Base-by-base conservation (phyloP, 2,329 filamentous ascomycete genomes). In the Colletotrichum navitas region DNA sequence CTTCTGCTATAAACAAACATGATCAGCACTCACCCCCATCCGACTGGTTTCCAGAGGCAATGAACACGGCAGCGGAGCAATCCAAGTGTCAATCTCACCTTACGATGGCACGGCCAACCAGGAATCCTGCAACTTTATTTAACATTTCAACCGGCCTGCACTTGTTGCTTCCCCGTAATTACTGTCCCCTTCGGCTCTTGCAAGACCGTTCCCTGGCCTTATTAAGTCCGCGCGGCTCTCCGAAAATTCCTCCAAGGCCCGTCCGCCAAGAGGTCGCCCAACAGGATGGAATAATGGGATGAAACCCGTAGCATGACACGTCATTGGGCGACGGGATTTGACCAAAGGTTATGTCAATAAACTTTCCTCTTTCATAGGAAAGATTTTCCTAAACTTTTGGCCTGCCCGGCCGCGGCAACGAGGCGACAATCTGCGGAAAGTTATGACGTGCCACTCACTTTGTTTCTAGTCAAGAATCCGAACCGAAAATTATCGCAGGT, bases 71-170 rank as follows among this genome's bases (percentile, higher is more conserved):
- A 36, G 21, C 60, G 14, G 59, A 51, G 11, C 16, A 52, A 16
- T 39, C 34, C 45, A n/a, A 51, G 59, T 11, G 41, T 14, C n/a
- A 34, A 8, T 52, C 16, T 52, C 34, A 43, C 7, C 10, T 8
- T 24, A 16, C 26, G n/a, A 41, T 54, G 21, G 24, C n/a, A 47
- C 47, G 24, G n/a, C 10, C 34, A 18, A 7, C 5, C 10, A 18
- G 32, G 21, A 6, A 36, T 16, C 24, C 59, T 49, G 59, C 32
- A 63, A 43, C 60, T 63, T 32, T 51, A 63, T 54, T n/a, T 43
- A 7, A 24, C 16, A 8, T 10, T 6, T n/a, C 29, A 11, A n/a
- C 12, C 59, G 21, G 29, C 43, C n/a, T 39, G 26, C 3, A 1
- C 43, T 21, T 14, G 2, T 4, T 8, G 43, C 34, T n/a, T 4